Evolutionary conservation across 306 rosid species (phyloP), one percentile per base, ranked within the genome.

Genomic region (Notholithocarpus densiflorus): DNA sequence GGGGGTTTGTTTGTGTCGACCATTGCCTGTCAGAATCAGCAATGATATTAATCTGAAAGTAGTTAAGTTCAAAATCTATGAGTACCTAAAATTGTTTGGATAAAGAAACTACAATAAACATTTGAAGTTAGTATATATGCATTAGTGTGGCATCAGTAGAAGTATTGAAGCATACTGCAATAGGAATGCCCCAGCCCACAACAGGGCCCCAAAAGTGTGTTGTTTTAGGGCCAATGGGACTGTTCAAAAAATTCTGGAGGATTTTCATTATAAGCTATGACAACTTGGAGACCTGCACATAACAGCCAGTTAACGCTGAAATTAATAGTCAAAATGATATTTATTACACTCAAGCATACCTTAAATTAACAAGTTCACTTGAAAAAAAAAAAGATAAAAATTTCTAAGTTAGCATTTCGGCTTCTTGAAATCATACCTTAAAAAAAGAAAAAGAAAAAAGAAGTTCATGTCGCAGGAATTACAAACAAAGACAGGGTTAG

Each of bases 181-280:
- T 54, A 45, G 93, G 90, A 72, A 89, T 88, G 69, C 90, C 73
- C 93, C 93, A 89, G 52, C 82, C 82, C 60, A 87, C 80, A 32
- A 84, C 59, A 51, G 93, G 93, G 12, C 93, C 90, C 93, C 93
- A 89, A 60, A 89, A 89, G 72, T 89, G 93, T 61, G 90, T 85
- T 0, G 93, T 89, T 75, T 87, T 89, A 14, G 86, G 90, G 45
- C 93, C 90, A 13, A 84, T 74, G 2, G 93, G 90, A 77, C 93
- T 89, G 71, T 82, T 89, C 93, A 87, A 87, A 80, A 87, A 79
- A 3, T 83, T 52, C 1, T 85, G 86, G 1, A 89, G 84, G n/a
- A 69, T 32, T 31, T 80, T 68, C 93, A 87, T 89, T 79, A 1
- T 57, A 5, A 51, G 5, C 17, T 43, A 32, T 56, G 71, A 26